A percentile compares a stretch with the other conserved stretches of the same genome.
phyloP scores from a whole-genome alignment of 2,329 filamentous ascomycete genomes.

The Trichoderma sp. region DNA sequence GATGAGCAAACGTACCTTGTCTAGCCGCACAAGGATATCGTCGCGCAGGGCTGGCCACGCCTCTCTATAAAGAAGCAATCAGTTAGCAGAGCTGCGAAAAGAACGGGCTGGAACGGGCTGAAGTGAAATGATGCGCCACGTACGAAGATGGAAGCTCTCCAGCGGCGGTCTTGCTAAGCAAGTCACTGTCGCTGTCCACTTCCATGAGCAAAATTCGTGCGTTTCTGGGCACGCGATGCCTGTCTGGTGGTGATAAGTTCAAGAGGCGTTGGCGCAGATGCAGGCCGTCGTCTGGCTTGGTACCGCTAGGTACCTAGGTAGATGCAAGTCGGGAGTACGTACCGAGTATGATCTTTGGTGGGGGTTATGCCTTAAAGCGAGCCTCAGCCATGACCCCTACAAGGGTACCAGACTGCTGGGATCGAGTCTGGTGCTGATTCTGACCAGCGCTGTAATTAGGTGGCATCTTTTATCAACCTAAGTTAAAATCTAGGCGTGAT shows the following conservation, averaged over 20 bases:
- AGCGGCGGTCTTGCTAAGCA: conserved; percentile 47
- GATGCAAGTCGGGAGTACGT: neutral
- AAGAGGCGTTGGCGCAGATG: neutral
- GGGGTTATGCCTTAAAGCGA: neutral
- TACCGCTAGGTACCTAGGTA: neutral
- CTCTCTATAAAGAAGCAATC: conserved; percentile 46
- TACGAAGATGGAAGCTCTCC: conserved; percentile 57
- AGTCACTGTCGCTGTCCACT: conserved; percentile 43
- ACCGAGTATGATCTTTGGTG: neutral
- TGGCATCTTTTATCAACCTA: neutral
- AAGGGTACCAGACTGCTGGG: too few species aligned
- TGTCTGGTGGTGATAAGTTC: neutral
- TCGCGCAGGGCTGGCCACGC: conserved; percentile 67
- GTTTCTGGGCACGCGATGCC: conserved; percentile 2
- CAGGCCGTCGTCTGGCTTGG: neutral
- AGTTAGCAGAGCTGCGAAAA: conserved; percentile 5
- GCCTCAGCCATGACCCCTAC: neutral
- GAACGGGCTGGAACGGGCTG: neutral
- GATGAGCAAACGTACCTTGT: conserved; percentile 46
- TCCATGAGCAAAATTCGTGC: conserved; percentile 44
- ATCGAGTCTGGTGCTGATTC: too few species aligned
- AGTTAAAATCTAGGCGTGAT: neutral
- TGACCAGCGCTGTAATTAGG: too few species aligned
- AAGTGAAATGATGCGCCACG: conserved; percentile 28
- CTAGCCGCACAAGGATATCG: conserved; percentile 64